Conservation (phyloP, 2,329 filamentous ascomycete genomes). For the Diaporthe batatas region DNA sequence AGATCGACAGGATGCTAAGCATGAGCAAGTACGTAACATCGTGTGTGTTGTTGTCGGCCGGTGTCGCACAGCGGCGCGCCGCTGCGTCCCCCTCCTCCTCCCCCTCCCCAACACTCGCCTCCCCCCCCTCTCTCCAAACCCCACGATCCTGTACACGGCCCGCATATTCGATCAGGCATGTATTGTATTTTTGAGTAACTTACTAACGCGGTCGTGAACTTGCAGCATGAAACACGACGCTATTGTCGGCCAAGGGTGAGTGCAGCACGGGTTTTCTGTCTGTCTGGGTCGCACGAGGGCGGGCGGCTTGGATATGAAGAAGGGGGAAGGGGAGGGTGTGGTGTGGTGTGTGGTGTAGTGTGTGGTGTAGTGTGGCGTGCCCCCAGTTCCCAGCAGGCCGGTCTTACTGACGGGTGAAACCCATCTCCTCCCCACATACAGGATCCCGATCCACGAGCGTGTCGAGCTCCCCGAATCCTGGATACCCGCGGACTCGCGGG, state of each 20-base stretch:
- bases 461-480: slow-evolving; percentile 93
- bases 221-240: slow-evolving; percentile 90
- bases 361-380: not conserved
- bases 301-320: not conserved
- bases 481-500: slow-evolving; percentile 93
- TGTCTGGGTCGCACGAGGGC: not conserved
- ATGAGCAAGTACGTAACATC: slow-evolving; percentile 85
- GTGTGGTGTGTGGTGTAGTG: too few relatives aligned
- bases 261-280: too few relatives aligned
- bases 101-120: not conserved
- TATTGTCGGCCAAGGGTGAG: slow-evolving; percentile 83
- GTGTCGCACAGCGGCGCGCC: not conserved
- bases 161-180: slow-evolving; percentile 28
- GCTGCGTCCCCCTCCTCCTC: not conserved
- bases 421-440: slow-evolving; percentile 48
- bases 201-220: slow-evolving; percentile 39
- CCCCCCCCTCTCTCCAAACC: too few relatives aligned
- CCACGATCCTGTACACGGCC: not conserved
- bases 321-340: too few relatives aligned
- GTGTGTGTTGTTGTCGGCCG: not conserved
- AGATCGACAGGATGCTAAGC: slow-evolving; percentile 98
- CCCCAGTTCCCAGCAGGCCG: not conserved
- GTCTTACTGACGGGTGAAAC: slow-evolving; percentile 41
- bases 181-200: not conserved
- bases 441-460: slow-evolving; percentile 88